These are phyloP conservation scores for Lomentospora prolificans DNA, from an alignment of 2,329 filamentous ascomycete genomes.

Conservation along the genomic window DNA sequence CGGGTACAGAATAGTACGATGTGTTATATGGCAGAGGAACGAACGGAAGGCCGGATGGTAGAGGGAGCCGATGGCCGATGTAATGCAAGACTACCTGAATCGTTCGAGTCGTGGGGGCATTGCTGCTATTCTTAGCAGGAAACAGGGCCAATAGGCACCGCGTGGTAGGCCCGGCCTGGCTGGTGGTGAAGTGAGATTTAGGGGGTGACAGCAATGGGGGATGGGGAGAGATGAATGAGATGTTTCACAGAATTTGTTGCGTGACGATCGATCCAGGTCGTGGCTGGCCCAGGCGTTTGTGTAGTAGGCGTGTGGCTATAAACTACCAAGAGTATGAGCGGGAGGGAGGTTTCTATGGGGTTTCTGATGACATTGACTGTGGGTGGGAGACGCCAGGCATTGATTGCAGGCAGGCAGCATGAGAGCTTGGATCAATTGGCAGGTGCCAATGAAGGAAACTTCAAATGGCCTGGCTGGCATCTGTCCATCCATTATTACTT, in stretches of 20 bases:
- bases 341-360: too few relatives aligned
- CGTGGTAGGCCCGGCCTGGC: too few relatives aligned
- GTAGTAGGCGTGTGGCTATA: too few relatives aligned
- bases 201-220: background rate
- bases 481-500: too few relatives aligned
- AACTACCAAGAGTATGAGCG: too few relatives aligned
- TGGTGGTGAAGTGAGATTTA: too few relatives aligned
- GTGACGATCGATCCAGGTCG: background rate
- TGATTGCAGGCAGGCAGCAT: too few relatives aligned
- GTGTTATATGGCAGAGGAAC: background rate
- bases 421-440: too few relatives aligned
- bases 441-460: too few relatives aligned
- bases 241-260: background rate
- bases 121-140: slow-evolving; percentile 2
- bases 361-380: too few relatives aligned
- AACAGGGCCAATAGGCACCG: background rate
- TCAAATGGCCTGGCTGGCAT: too few relatives aligned
- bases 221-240: background rate
- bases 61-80: background rate
- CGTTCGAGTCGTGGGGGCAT: background rate
- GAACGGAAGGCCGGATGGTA: slow-evolving; percentile 1
- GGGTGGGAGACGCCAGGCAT: too few relatives aligned
- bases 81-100: background rate
- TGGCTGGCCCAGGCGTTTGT: background rate
- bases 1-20: background rate